Evolutionary conservation across 768 basidiomycete genomes (phyloP).

Genomic region (Termitomyces sp.): DNA sequence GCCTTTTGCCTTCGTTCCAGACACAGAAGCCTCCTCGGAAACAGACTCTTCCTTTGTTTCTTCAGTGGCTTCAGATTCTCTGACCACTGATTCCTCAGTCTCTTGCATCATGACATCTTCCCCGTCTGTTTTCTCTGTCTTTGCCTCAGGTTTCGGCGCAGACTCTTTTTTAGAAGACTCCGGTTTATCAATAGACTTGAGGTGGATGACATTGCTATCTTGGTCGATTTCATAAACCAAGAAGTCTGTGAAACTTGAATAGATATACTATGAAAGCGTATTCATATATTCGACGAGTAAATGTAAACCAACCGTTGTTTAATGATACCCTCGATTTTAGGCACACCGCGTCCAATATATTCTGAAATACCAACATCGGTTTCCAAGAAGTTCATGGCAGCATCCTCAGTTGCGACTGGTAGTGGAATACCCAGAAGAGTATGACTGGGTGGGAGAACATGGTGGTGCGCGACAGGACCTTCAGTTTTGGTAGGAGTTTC

Average conservation of each 20-base stretch:
- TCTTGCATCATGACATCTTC: conserved; percentile 21
- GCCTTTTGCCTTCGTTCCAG: conserved; percentile 8
- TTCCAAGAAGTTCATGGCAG: conserved; percentile 62
- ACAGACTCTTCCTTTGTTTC: conserved; percentile 7
- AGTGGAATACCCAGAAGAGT: conserved; percentile 56
- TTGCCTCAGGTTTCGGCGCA: conserved; percentile 8
- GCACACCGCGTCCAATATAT: conserved; percentile 68
- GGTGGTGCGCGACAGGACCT: conserved; percentile 18
- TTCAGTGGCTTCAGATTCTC: conserved; percentile 6
- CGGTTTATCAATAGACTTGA: conserved; percentile 78
- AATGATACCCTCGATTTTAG: conserved; percentile 86
- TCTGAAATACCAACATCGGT: conserved; percentile 88
- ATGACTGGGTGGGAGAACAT: conserved; percentile 73
- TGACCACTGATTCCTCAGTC: conserved; percentile 7
- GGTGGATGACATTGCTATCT: conserved; percentile 73
- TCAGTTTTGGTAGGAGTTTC: neutral
- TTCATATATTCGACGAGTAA: neutral
- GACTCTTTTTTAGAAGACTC: conserved; percentile 44
- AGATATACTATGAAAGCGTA: conserved; percentile 2
- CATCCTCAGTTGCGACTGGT: conserved; percentile 45
- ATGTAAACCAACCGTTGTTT: conserved; percentile 76
- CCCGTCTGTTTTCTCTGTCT: conserved; percentile 15
- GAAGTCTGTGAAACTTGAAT: conserved; percentile 90
- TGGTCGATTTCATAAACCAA: conserved; percentile 88
- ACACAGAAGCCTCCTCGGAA: conserved; percentile 4